phyloP scores from a whole-genome alignment of 176 grass and related monocot genomes.

The Bolboschoenus planiculmis region DNA sequence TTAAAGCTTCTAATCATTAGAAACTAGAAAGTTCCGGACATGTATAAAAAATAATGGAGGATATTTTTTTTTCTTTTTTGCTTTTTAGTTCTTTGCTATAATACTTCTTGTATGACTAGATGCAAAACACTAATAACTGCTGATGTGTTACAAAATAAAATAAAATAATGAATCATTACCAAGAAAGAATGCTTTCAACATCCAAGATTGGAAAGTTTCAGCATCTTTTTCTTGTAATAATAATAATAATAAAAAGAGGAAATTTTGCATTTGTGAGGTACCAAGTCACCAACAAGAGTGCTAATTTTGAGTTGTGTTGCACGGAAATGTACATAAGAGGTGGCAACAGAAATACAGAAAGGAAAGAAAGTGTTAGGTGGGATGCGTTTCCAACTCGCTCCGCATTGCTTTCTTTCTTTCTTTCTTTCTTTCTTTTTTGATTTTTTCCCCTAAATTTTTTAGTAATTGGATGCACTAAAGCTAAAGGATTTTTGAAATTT shows the following conservation, averaged over 20 bases:
- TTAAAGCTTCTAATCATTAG: conserved; percentile 43
- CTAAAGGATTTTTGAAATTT: too few species aligned
- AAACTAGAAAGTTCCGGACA: conserved; percentile 29
- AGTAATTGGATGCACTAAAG: too few species aligned
- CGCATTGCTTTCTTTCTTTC: not conserved
- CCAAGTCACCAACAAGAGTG: too few species aligned
- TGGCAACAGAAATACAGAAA: not conserved
- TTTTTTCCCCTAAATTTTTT: too few species aligned
- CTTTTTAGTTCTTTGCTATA: not conserved
- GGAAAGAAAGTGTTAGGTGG: not conserved
- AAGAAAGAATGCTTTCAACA: not conserved
- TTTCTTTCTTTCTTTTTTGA: too few species aligned
- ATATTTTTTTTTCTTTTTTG: not conserved
- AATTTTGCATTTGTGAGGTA: not conserved
- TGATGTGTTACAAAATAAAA: too few species aligned
- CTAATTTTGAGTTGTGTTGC: not conserved
- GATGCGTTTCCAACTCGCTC: not conserved
- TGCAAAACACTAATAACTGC: too few species aligned
- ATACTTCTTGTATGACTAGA: not conserved
- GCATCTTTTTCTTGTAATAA: too few species aligned
- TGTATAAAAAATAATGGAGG: not conserved
- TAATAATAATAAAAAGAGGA: too few species aligned
- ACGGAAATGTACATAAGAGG: not conserved
- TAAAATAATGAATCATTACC: too few species aligned
- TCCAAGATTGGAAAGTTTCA: not conserved